phyloP scores from a whole-genome alignment of 768 basidiomycete species.

The Terana coerulea region DNA sequence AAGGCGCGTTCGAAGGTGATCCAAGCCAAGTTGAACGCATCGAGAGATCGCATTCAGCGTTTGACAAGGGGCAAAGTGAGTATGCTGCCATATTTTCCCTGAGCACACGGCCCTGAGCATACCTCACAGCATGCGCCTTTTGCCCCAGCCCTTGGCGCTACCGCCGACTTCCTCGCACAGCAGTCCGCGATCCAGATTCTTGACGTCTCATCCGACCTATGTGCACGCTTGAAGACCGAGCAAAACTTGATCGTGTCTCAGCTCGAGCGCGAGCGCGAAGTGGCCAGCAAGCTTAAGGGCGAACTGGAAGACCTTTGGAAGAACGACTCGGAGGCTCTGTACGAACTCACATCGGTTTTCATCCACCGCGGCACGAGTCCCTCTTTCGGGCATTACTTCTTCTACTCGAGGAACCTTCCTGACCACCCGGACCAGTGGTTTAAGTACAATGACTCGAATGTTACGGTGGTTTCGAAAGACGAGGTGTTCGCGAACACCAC shows the following conservation, averaged over 20 bases:
- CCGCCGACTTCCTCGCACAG: conserved; percentile 54
- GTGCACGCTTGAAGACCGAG: conserved; percentile 50
- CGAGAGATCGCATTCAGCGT: conserved; percentile 63
- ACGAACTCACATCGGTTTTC: conserved; percentile 92
- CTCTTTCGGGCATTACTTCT: conserved; percentile 93
- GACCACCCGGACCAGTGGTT: conserved; percentile 82
- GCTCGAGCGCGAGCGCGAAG: conserved; percentile 50
- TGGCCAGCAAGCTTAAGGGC: conserved; percentile 52
- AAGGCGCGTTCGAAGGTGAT: conserved; percentile 67
- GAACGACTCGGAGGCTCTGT: conserved; percentile 61
- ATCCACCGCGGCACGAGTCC: conserved; percentile 89
- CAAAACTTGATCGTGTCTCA: conserved; percentile 48
- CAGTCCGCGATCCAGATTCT: conserved; percentile 41
- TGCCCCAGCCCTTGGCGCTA: conserved; percentile 49
- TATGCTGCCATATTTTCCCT: neutral
- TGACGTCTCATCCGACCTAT: conserved; percentile 59
- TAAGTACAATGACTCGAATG: conserved; percentile 94
- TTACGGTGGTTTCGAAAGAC: conserved; percentile 68
- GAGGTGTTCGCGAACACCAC: conserved; percentile 90
- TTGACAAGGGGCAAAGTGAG: conserved; percentile 72
- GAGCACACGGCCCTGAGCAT: too few relatives aligned
- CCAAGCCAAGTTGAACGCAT: conserved; percentile 58
- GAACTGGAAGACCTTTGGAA: conserved; percentile 76
- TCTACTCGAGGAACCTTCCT: conserved; percentile 88
- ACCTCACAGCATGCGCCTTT: conserved; percentile 59